Conservation (phyloP, 495 filamentous ascomycete genomes). For the Halenospora varia region DNA sequence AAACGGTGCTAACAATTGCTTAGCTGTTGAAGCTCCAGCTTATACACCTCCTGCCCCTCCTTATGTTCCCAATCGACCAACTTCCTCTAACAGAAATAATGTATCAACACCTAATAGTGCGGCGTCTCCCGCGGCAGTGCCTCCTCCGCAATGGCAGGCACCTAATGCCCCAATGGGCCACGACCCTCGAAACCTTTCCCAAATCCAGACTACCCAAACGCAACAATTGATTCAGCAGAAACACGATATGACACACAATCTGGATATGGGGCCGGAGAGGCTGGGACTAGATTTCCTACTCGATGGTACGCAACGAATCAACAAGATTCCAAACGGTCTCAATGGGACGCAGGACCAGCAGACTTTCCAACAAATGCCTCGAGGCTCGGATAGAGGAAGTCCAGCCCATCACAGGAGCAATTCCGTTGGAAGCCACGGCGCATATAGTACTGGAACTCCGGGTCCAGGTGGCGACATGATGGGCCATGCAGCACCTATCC, state of each 20-base stretch:
- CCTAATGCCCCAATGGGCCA: constrained; percentile 9
- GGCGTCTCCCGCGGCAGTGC: constrained; percentile 30
- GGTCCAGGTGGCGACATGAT: constrained; percentile 6
- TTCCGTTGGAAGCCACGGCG: constrained; percentile 12
- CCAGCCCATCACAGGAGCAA: constrained; percentile 21
- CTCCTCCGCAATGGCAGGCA: constrained; percentile 16
- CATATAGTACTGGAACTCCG: neutral
- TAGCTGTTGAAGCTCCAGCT: constrained; percentile 16
- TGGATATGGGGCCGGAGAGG: constrained; percentile 56
- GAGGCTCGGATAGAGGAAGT: constrained; percentile 26
- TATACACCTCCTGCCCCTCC: constrained; percentile 12
- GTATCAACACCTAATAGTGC: constrained; percentile 32
- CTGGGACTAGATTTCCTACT: constrained; percentile 68
- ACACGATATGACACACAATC: constrained; percentile 47
- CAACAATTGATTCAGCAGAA: constrained; percentile 45
- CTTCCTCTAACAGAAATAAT: constrained; percentile 24
- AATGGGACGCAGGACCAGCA: constrained; percentile 25
- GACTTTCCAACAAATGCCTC: constrained; percentile 28
- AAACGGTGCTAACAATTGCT: constrained; percentile 5
- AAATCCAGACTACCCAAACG: constrained; percentile 12
- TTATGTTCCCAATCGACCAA: constrained; percentile 18
- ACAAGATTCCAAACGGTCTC: constrained; percentile 21
- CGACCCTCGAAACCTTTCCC: constrained; percentile 8
- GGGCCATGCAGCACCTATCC: constrained; percentile 42
- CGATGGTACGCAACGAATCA: constrained; percentile 36